phyloP scores from a whole-genome alignment of 192 early-diverging fungal genomes.

The Umbelopsis sp. region DNA sequence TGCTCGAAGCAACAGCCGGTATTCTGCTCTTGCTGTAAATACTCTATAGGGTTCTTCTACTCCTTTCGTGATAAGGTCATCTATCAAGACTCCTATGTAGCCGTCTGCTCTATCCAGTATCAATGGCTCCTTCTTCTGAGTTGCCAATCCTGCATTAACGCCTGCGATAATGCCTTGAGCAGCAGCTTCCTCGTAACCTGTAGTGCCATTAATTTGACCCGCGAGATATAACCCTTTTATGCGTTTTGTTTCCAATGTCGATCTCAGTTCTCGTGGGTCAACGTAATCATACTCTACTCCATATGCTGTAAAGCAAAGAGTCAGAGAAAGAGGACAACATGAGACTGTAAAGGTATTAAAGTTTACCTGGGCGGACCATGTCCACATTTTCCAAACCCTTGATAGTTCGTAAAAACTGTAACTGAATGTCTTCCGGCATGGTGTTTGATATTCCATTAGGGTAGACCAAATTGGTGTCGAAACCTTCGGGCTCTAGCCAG shows the following conservation, averaged over 20 bases:
- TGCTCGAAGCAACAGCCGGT: slow-evolving; percentile 71
- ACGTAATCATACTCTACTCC: slow-evolving; percentile 89
- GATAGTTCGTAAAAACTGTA: slow-evolving; percentile 69
- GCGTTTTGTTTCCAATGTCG: slow-evolving; percentile 78
- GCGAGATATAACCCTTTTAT: slow-evolving; percentile 77
- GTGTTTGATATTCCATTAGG: slow-evolving; percentile 88
- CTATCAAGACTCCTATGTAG: slow-evolving; percentile 81
- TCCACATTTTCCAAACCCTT: slow-evolving; percentile 74
- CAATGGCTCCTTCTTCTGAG: slow-evolving; percentile 56
- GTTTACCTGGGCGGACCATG: slow-evolving; percentile 67
- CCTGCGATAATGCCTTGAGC: slow-evolving; percentile 81
- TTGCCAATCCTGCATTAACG: slow-evolving; percentile 72
- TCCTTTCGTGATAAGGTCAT: slow-evolving; percentile 81
- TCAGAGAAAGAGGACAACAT: neutral
- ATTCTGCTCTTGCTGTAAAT: slow-evolving; percentile 84
- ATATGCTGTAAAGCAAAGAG: slow-evolving; percentile 52
- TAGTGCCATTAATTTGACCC: slow-evolving; percentile 89
- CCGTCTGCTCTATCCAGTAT: slow-evolving; percentile 75
- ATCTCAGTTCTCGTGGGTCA: slow-evolving; percentile 78
- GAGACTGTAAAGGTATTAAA: neutral
- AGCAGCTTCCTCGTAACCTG: slow-evolving; percentile 84
- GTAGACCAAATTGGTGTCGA: slow-evolving; percentile 74
- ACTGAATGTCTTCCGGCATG: slow-evolving; percentile 77
- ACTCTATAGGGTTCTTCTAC: slow-evolving; percentile 84
- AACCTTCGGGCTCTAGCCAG: slow-evolving; percentile 83